Evolutionary conservation across 768 basidiomycete genomes (phyloP), one percentile per base, ranked within the genome.

Genomic region (Suillus bovinus): DNA sequence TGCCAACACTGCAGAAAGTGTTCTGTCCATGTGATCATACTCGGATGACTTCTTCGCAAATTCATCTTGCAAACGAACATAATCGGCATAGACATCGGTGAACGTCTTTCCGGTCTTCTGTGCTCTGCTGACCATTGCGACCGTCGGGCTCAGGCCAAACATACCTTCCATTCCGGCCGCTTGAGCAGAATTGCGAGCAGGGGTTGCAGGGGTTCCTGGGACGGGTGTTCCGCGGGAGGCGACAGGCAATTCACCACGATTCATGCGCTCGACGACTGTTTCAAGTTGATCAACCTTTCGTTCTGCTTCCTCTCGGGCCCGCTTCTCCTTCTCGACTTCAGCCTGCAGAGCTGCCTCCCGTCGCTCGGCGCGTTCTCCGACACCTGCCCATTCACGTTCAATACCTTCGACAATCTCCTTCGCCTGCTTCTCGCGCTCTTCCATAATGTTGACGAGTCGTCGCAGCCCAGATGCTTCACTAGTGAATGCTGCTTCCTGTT

Each of bases 31-130:
- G 53, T 92, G 86, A 65, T 88, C 87, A 62, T 89, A 91, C 77
- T 99, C 96, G 5, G 86, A 81, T 58, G 84, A 87, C 74, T 94
- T 93, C 72, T 81, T 83, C 22, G 85, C 83, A 60, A 87, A 87
- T 34, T 94, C 91, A 29, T 92, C 91, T 72, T 97, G 90, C 44
- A 96, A 82, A 59, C 86, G 84, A 39, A 96, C 87, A 67, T 93
- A 93, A 70, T 97, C 94, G 17, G 91, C 84, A 72, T 97, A 98
- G 24, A 99, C 89, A 70, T 97, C 92, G 0, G 96, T 96, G 77
- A 96, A 96, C 1, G 91, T 91, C 81, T 91, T 92, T 33, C 92
- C 93, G 31, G 81, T 84, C 73, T 85, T 87, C 77, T 95, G 94
- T 24, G 89, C 84, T 64, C 82, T 86, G 76, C 88, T 88, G 8